Base-by-base conservation (phyloP, 1,284 basidiomycete genomes). In the Mycosarcoma mackinlayi region DNA sequence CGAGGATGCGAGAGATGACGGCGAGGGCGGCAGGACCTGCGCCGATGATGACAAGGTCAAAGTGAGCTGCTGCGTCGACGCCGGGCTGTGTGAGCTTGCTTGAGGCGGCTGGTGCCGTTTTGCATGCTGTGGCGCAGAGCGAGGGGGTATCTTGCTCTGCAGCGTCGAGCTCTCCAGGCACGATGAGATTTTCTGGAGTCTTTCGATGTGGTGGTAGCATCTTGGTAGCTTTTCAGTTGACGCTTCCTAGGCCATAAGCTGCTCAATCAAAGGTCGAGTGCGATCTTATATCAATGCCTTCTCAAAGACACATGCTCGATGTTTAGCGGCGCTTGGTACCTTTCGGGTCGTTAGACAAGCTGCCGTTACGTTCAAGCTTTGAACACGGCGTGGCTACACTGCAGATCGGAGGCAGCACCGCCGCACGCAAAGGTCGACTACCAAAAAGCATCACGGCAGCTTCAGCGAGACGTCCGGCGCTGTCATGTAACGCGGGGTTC, bases 31-130 rank as follows among this genome's bases (percentile, higher is more conserved):
- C 75, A 2, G 78, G 78, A 3, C 78, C 77, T 3, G 73, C 60
- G 3, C 78, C 78, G 47, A 80, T 78, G 47, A 80, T 71, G 51
- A 80, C 71, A 4, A 80, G 64, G 39, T 78, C 77, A 28, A 73
- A 79, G 48, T 60, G 56, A 16, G 66, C 56, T 18, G 39, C 34
- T 19, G 55, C 41, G 7, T 59, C 54, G 42, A 50, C 37, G 14
- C 31, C 25, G 9, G 50, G 59, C 14, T 44, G 45, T 1, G 28
- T 31, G 8, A 67, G 58, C 13, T 16, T 31, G 11, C 41, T 38
- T 11, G 44, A 6, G 4, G 39, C 1, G 3, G 57, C 18, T 1
- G 21, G 3, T 4, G n/a, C 10, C 2, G 37, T 6, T 0, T 42
- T 38, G 40, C 52, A 42, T n/a, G 54, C 8, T 31, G 41, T 5